Base-by-base conservation (phyloP, 208 protist species). In the Leptomonas pyrrhocoris region DNA sequence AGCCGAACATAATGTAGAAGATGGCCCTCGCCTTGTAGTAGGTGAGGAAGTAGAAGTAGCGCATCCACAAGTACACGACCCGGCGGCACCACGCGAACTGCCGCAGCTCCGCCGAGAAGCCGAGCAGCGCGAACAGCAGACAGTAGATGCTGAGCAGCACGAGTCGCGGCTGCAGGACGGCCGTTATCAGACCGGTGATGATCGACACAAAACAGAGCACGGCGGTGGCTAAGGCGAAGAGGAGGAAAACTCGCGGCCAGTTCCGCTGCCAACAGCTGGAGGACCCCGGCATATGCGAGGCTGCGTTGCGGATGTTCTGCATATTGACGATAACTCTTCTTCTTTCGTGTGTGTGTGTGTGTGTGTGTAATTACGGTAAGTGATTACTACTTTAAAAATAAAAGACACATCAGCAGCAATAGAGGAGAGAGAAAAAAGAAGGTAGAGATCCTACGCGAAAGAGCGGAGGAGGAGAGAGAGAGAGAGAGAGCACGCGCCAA, bases 1-100 rank as follows among this genome's bases (percentile, higher is more conserved):
- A 65, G 23, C 89, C 92, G 48, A 94, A 77, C 46, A 94, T 85
- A 42, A 94, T 66, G 76, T 94, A 96, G 56, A 92, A 93, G 42
- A 89, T 34, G 45, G 74, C 77, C 42, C 92, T 78, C 1, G 77
- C 74, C 45, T 69, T 67, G 78, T 93, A 94, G 55, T 78, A 84
- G 30, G 83, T 82, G 34, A 94, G 60, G 58, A 94, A 85, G 73
- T 94, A 94, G 31, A 94, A 73, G 64, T 90, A 93, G 28, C 73
- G 78, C 50, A 96, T 68, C 83, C 87, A 93, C 0, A 54, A 5
- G 60, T 91, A 93, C 27, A 90, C 68, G 58, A 92, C 45, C 9
- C 66, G 45, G 46, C 83, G 81, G 23, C 79, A 66, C 67, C 60
- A 79, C 0, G 75, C 55, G 27, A 93, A 83, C 68, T 92, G 85